These are phyloP conservation scores for Xylariomycetidae sp. DNA, from an alignment of 2,329 filamentous ascomycete genomes.

Conservation along the genomic window DNA sequence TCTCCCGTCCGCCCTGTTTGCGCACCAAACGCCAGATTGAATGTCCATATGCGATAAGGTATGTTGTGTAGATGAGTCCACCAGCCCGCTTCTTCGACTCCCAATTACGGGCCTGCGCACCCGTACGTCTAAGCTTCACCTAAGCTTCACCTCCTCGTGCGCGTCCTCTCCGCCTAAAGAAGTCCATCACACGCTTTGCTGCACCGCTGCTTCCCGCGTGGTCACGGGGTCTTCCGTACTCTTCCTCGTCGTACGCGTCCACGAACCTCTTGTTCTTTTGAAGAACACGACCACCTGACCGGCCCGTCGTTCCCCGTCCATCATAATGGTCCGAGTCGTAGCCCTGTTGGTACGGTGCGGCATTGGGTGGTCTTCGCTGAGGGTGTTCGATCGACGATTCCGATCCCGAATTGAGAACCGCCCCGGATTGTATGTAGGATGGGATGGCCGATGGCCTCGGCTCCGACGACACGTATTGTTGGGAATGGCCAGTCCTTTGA, in stretches of 20 bases:
- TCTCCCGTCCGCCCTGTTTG: too few relatives aligned
- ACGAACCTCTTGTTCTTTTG: constrained; percentile 86
- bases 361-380: constrained; percentile 34
- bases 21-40: too few relatives aligned
- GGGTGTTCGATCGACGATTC: constrained; percentile 47
- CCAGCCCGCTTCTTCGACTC: too few relatives aligned
- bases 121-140: too few relatives aligned
- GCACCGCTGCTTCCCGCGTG: constrained; percentile 81
- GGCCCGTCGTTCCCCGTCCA: constrained; percentile 29
- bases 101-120: too few relatives aligned
- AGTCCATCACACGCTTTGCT: constrained; percentile 94
- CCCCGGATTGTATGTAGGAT: constrained; percentile 39
- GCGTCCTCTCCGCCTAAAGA: constrained; percentile 83
- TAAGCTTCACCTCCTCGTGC: constrained; percentile 54
- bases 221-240: constrained; percentile 49
- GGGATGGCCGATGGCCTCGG: constrained; percentile 40
- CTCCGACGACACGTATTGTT: constrained; percentile 33
- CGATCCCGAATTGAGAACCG: constrained; percentile 44
- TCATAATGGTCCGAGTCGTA: constrained; percentile 39
- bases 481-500: constrained; percentile 28
- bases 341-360: constrained; percentile 38
- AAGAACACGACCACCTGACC: constrained; percentile 48
- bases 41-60: too few relatives aligned
- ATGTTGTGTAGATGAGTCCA: too few relatives aligned
- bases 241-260: constrained; percentile 79